Conservation (phyloP, 371 early-diverging fungal species). For the Lichtheimia corymbifera region DNA sequence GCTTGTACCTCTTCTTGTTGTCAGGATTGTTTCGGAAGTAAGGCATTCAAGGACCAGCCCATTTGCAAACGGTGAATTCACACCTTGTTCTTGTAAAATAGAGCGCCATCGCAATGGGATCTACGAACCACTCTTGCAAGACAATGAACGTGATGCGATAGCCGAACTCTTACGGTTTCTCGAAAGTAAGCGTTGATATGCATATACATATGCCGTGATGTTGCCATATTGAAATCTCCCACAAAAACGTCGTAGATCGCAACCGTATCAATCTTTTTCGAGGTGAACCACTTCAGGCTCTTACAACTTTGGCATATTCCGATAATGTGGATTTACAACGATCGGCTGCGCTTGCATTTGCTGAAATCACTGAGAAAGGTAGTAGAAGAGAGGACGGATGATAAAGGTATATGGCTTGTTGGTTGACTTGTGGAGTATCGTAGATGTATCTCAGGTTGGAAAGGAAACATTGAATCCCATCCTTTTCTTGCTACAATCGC, state of each 20-base stretch:
- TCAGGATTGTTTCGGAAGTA: conserved; percentile 51
- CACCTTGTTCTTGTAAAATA: conserved; percentile 8
- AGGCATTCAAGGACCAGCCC: conserved; percentile 11
- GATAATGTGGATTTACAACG: conserved; percentile 85
- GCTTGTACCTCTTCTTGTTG: conserved; percentile 26
- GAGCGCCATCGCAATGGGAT: conserved; percentile 46
- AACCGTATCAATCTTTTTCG: conserved; percentile 84
- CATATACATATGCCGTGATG: neutral
- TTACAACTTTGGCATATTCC: conserved; percentile 83
- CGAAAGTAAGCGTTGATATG: conserved; percentile 65
- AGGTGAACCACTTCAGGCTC: conserved; percentile 81
- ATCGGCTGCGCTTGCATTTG: conserved; percentile 90
- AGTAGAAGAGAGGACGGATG: neutral
- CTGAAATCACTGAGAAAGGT: conserved; percentile 90
- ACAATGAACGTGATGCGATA: conserved; percentile 85
- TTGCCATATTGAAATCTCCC: neutral
- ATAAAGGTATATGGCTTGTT: neutral
- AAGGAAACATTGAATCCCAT: conserved; percentile 83
- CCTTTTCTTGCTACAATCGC: conserved; percentile 79
- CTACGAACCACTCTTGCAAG: conserved; percentile 82
- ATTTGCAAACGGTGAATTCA: too few relatives aligned
- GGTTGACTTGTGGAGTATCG: neutral
- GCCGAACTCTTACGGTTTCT: conserved; percentile 79
- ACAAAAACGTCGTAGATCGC: conserved; percentile 51
- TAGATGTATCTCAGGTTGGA: conserved; percentile 80